A percentile compares a stretch with the other conserved stretches of the same genome.
Evolutionary conservation across 169 alveolate genomes (phyloP).

Genomic region (Plasmodium gallinaceum): DNA sequence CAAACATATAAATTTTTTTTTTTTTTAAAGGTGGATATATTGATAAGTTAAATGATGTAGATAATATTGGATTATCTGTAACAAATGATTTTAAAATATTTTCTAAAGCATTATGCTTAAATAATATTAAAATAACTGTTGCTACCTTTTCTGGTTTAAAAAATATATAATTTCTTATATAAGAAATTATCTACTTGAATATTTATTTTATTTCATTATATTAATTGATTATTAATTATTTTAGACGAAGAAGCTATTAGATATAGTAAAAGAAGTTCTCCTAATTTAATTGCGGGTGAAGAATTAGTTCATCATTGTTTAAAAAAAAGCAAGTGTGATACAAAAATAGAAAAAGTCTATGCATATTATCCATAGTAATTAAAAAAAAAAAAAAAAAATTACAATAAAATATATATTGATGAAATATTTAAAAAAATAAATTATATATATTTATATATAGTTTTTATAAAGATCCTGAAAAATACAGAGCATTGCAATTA

Average conservation of each 20-base stretch:
- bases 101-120: conserved; percentile 28
- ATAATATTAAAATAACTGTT: conserved; percentile 42
- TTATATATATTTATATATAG: conserved; percentile 5
- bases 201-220: background rate
- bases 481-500: conserved; percentile 25
- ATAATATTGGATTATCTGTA: conserved; percentile 41
- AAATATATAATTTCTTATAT: background rate
- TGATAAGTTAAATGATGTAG: conserved; percentile 37
- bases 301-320: conserved; percentile 29
- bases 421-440: background rate
- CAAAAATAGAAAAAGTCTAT: conserved; percentile 52
- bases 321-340: conserved; percentile 48
- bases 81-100: conserved; percentile 38
- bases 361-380: conserved; percentile 70
- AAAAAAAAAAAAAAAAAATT: background rate
- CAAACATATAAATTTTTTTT: background rate
- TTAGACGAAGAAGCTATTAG: conserved; percentile 57
- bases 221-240: background rate
- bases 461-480: conserved; percentile 37
- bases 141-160: conserved; percentile 64
- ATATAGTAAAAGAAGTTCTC: background rate
- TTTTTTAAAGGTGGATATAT: conserved; percentile 33
- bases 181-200: background rate
- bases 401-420: background rate
- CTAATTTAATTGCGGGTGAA: conserved; percentile 43